A percentile compares a stretch with the other conserved stretches of the same genome.
Conservation (phyloP, 352 stramenopile species). For the Pythium coloratum region DNA sequence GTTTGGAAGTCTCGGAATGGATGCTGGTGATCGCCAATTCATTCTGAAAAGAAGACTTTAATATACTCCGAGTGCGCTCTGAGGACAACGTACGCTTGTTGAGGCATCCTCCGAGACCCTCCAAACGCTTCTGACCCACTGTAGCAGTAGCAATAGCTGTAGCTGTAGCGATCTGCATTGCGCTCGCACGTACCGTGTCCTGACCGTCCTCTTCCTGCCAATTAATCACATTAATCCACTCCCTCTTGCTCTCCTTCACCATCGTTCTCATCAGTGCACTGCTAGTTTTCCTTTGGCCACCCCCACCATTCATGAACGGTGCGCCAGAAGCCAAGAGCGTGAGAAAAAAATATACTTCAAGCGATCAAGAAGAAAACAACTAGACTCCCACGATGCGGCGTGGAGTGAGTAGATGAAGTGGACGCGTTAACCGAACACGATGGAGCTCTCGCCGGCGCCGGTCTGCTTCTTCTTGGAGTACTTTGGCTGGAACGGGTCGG, state of each 20-base stretch:
- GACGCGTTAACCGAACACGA: conserved; percentile 70
- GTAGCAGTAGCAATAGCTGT: background rate
- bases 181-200: background rate
- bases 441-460: conserved; percentile 72
- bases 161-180: background rate
- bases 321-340: background rate
- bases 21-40: conserved; percentile 55
- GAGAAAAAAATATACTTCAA: conserved; percentile 4
- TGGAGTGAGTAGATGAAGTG: no score
- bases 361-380: background rate
- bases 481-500: conserved; percentile 51
- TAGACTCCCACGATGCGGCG: no score
- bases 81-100: conserved; percentile 56
- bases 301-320: background rate
- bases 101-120: conserved; percentile 34
- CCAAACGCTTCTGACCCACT: conserved; percentile 8
- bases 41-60: conserved; percentile 59
- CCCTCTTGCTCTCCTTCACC: background rate
- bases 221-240: background rate
- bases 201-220: background rate
- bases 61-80: conserved; percentile 78
- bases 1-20: conserved; percentile 7
- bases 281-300: background rate
- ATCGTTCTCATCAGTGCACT: background rate
- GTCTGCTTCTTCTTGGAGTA: conserved; percentile 79